phyloP scores from a whole-genome alignment of 345 rosid genomes.

The Salix udensis region DNA sequence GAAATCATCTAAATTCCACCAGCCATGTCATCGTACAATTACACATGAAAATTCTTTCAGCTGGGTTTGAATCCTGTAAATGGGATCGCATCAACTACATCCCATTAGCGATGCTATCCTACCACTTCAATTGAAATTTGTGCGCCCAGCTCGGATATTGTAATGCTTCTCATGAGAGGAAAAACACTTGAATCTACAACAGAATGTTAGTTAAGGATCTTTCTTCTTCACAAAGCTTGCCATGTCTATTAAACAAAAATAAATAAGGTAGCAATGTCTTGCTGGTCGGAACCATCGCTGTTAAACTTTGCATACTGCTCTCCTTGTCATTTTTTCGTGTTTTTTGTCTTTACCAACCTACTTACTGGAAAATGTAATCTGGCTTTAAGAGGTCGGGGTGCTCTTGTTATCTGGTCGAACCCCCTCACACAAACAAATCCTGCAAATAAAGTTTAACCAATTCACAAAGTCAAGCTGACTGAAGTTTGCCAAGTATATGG shows the following conservation, averaged over 20 bases:
- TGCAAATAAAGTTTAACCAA: slow-evolving; percentile 28
- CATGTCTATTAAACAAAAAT: neutral
- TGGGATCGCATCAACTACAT: neutral
- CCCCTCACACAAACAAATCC: slow-evolving; percentile 93
- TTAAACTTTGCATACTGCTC: slow-evolving; percentile 11
- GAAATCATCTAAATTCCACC: slow-evolving; percentile 9
- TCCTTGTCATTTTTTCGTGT: slow-evolving; percentile 15
- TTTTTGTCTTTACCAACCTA: slow-evolving; percentile 39
- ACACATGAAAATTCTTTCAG: slow-evolving; percentile 10
- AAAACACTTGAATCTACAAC: slow-evolving; percentile 34
- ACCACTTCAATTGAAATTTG: neutral
- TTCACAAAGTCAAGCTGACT: neutral
- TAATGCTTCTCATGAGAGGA: slow-evolving; percentile 17
- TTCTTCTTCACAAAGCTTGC: slow-evolving; percentile 20
- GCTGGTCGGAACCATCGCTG: slow-evolving; percentile 11
- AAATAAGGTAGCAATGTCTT: slow-evolving; percentile 16
- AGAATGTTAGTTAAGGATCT: slow-evolving; percentile 27
- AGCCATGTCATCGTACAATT: neutral
- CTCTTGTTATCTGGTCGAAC: slow-evolving; percentile 64
- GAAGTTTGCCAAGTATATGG: neutral
- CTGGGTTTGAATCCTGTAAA: neutral
- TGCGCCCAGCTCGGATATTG: neutral
- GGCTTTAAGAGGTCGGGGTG: slow-evolving; percentile 75
- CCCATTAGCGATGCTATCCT: neutral
- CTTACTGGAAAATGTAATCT: slow-evolving; percentile 75